Evolutionary conservation across 768 basidiomycete species (phyloP).

Genomic region (Boletus tomentosulus): DNA sequence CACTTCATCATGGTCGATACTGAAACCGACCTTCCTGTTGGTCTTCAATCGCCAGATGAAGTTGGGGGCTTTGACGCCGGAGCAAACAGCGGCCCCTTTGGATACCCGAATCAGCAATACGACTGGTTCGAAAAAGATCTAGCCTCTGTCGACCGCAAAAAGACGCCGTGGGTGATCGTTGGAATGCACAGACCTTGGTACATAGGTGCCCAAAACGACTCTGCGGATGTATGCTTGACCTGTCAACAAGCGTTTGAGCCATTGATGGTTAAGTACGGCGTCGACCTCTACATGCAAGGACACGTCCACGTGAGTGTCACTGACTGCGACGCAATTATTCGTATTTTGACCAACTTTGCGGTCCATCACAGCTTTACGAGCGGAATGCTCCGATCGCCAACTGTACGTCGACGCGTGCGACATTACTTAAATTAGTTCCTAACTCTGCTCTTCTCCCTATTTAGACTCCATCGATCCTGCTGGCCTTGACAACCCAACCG

Average conservation of each 20-base stretch:
- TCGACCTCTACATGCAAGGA: slow-evolving; percentile 29
- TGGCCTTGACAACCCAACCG: slow-evolving; percentile 21
- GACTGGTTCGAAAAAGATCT: slow-evolving; percentile 27
- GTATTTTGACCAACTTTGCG: neutral
- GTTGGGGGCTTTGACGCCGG: slow-evolving; percentile 19
- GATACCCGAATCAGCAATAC: slow-evolving; percentile 26
- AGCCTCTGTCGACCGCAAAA: slow-evolving; percentile 17
- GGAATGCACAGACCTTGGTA: slow-evolving; percentile 30
- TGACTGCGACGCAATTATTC: neutral
- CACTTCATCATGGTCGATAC: slow-evolving; percentile 23
- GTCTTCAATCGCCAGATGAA: slow-evolving; percentile 23
- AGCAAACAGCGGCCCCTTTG: slow-evolving; percentile 24
- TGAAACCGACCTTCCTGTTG: slow-evolving; percentile 25
- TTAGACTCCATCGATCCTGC: slow-evolving; percentile 19
- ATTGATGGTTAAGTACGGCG: slow-evolving; percentile 30
- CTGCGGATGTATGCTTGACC: slow-evolving; percentile 6
- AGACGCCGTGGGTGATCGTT: slow-evolving; percentile 26
- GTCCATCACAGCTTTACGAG: slow-evolving; percentile 17
- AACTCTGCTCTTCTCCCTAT: neutral
- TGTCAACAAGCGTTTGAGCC: slow-evolving; percentile 29
- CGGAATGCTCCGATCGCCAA: slow-evolving; percentile 27
- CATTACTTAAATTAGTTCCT: no score
- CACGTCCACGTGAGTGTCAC: slow-evolving; percentile 21
- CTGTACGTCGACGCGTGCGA: slow-evolving; percentile 2
- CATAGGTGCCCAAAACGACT: slow-evolving; percentile 6